Percentiles rank a stretch among this genome's conserved stretches.
Conservation (phyloP, 768 basidiomycete species). For the Naganishia randhawae region DNA sequence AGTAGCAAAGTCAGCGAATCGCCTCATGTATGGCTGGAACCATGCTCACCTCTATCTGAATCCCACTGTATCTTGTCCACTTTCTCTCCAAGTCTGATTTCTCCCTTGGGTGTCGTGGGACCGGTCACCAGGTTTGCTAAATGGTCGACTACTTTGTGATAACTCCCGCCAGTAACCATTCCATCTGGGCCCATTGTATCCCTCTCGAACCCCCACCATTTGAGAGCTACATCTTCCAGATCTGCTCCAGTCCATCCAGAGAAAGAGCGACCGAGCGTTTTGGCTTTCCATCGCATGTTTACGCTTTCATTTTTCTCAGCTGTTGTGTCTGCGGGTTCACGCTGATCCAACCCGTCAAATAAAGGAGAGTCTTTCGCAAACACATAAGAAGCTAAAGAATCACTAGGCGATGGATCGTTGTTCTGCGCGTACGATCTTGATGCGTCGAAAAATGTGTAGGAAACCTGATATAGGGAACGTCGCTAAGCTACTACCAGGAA, state of each 20-base stretch:
- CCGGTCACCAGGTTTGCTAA: background rate
- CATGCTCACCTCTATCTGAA: background rate
- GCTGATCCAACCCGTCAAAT: conserved; percentile 5
- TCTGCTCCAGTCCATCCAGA: conserved; percentile 33
- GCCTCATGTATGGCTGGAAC: background rate
- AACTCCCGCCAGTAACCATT: conserved; percentile 24
- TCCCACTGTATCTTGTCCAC: background rate
- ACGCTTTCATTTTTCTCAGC: background rate
- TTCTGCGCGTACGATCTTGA: conserved; percentile 10
- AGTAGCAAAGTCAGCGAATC: background rate
- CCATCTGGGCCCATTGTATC: conserved; percentile 31
- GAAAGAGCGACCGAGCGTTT: conserved; percentile 18
- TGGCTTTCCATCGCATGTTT: conserved; percentile 9
- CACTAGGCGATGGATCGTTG: conserved; percentile 9
- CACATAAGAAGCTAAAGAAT: conserved; percentile 19
- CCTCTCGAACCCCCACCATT: conserved; percentile 34
- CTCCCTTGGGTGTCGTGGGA: background rate
- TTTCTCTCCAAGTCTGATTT: conserved; percentile 5
- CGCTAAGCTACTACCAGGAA: background rate
- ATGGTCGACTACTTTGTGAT: conserved; percentile 11
- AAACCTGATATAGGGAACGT: background rate
- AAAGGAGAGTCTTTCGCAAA: conserved; percentile 17
- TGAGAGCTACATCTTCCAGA: conserved; percentile 29
- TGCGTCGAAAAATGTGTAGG: conserved; percentile 4
- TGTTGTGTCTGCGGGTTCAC: background rate